Percentiles rank a stretch among this genome's conserved stretches.
phyloP scores from a whole-genome alignment of 345 rosid genomes.

The Salix koriyanagi region DNA sequence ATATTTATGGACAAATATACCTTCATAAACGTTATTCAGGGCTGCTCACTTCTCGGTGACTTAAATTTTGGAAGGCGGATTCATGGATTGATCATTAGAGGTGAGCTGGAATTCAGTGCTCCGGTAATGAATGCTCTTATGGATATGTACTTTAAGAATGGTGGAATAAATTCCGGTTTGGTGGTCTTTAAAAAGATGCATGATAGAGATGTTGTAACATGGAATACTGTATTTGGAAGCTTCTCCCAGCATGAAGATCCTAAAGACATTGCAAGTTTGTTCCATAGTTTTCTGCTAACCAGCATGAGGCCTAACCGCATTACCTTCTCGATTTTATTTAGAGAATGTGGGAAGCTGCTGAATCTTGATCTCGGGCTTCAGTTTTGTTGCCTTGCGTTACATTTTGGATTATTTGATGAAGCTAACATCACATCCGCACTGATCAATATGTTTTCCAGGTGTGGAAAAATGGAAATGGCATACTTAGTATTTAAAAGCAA shows the following conservation, averaged over 20 bases:
- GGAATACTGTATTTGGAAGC: slow-evolving; percentile 35
- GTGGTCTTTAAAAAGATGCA: slow-evolving; percentile 22
- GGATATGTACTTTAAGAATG: slow-evolving; percentile 38
- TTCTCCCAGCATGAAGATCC: slow-evolving; percentile 16
- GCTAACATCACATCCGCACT: slow-evolving; percentile 23
- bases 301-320: slow-evolving; percentile 28
- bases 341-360: slow-evolving; percentile 29
- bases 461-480: slow-evolving; percentile 29
- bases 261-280: slow-evolving; percentile 17
- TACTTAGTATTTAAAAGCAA: slow-evolving; percentile 17
- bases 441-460: slow-evolving; percentile 33
- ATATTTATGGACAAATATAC: slow-evolving; percentile 28
- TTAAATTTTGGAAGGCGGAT: slow-evolving; percentile 32
- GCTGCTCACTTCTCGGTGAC: slow-evolving; percentile 23
- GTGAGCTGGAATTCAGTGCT: slow-evolving; percentile 11
- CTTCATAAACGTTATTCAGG: slow-evolving; percentile 31
- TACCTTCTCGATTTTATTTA: slow-evolving; percentile 31
- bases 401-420: slow-evolving; percentile 24
- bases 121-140: slow-evolving; percentile 32
- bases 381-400: slow-evolving; percentile 27
- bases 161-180: slow-evolving; percentile 16
- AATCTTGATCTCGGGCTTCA: slow-evolving; percentile 34
- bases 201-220: slow-evolving; percentile 33
- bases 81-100: slow-evolving; percentile 33
- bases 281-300: slow-evolving; percentile 20